phyloP scores from a whole-genome alignment of 2,329 filamentous ascomycete genomes.

The Aspergillus vadensis region DNA sequence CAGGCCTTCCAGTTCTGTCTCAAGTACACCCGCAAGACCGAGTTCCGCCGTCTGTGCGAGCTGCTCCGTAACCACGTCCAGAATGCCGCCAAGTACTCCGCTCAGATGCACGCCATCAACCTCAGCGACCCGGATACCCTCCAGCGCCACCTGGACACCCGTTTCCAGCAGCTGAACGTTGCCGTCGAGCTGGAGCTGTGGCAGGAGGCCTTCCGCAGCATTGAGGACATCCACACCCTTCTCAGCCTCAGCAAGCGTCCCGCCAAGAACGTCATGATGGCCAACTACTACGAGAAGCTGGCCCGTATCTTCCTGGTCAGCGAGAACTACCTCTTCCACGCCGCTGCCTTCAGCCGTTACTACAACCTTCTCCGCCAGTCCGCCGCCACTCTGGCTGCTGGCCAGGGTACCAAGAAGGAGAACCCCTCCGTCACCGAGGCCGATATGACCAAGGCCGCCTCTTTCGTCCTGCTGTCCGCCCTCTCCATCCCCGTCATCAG shows the following conservation, averaged over 20 bases:
- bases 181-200: slow-evolving; percentile 96
- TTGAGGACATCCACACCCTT: slow-evolving; percentile 97
- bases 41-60: slow-evolving; percentile 98
- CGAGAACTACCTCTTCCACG: slow-evolving; percentile 99
- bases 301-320: slow-evolving; percentile 98
- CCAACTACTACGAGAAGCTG: slow-evolving; percentile 99
- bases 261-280: slow-evolving; percentile 99
- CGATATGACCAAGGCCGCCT: slow-evolving; percentile 90
- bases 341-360: slow-evolving; percentile 94
- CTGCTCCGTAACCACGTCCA: slow-evolving; percentile 97
- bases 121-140: slow-evolving; percentile 95
- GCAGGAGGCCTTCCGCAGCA: slow-evolving; percentile 99
- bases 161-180: slow-evolving; percentile 97
- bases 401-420: slow-evolving; percentile 89
- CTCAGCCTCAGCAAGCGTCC: slow-evolving; percentile 97
- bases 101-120: slow-evolving; percentile 99
- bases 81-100: slow-evolving; percentile 97
- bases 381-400: slow-evolving; percentile 75
- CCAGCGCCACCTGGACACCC: slow-evolving; percentile 94
- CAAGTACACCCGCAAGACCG: slow-evolving; percentile 97
- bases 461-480: slow-evolving; percentile 91
- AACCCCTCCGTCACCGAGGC: slow-evolving; percentile 87
- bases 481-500: slow-evolving; percentile 99
- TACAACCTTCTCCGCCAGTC: slow-evolving; percentile 95
- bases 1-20: slow-evolving; percentile 99